phyloP scores from a whole-genome alignment of 768 basidiomycete genomes.

The Imleria badia region DNA sequence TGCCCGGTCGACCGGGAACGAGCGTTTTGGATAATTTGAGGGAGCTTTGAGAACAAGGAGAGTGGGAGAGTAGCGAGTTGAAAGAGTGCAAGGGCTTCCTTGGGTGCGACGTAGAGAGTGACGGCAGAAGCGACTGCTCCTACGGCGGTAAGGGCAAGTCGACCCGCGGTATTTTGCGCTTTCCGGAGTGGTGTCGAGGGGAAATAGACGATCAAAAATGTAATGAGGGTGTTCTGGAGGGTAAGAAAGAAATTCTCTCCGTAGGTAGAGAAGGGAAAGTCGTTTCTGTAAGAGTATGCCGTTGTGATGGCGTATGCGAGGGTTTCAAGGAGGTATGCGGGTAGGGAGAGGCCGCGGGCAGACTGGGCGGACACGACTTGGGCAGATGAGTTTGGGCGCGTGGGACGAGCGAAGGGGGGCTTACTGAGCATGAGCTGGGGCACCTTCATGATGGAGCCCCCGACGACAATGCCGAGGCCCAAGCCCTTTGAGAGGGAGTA shows the following conservation, averaged over 20 bases:
- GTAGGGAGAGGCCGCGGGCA: slow-evolving; percentile 83
- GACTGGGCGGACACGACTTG: slow-evolving; percentile 71
- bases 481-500: slow-evolving; percentile 90
- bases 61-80: slow-evolving; percentile 89
- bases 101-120: slow-evolving; percentile 49
- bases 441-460: slow-evolving; percentile 93
- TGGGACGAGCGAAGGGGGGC: slow-evolving; percentile 21
- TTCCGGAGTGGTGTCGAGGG: slow-evolving; percentile 34
- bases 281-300: slow-evolving; percentile 80
- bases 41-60: slow-evolving; percentile 88
- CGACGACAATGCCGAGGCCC: slow-evolving; percentile 89
- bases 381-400: background rate
- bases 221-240: slow-evolving; percentile 84
- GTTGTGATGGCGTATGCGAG: slow-evolving; percentile 87
- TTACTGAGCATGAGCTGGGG: slow-evolving; percentile 87
- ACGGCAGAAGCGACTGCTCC: slow-evolving; percentile 36
- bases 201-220: slow-evolving; percentile 79
- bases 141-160: slow-evolving; percentile 32
- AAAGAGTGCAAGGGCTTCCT: slow-evolving; percentile 57
- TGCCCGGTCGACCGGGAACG: slow-evolving; percentile 82
- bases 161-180: slow-evolving; percentile 28
- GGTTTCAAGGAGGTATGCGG: slow-evolving; percentile 89
- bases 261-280: slow-evolving; percentile 95
- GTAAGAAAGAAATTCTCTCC: slow-evolving; percentile 96
- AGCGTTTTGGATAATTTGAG: slow-evolving; percentile 86